Evolutionary conservation across 2,329 filamentous ascomycete species (phyloP).

Genomic region (Drechslera avenae): DNA sequence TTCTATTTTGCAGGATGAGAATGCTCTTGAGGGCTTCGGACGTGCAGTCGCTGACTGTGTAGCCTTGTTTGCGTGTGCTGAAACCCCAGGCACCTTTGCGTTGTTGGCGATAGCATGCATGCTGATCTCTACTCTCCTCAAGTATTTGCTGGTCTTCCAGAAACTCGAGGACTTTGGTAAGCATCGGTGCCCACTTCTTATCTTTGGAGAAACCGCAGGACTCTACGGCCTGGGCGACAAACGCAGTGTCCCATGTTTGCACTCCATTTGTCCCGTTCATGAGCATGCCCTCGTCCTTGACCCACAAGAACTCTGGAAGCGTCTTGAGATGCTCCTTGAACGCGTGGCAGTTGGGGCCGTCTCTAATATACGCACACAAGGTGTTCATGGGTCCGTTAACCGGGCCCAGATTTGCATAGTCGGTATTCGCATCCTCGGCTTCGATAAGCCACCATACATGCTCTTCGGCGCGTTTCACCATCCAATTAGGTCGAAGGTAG

Average conservation of each 20-base stretch:
- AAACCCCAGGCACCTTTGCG: slow-evolving; percentile 96
- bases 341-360: slow-evolving; percentile 74
- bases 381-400: slow-evolving; percentile 92
- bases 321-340: slow-evolving; percentile 80
- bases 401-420: slow-evolving; percentile 82
- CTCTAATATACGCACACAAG: slow-evolving; percentile 81
- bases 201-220: slow-evolving; percentile 80
- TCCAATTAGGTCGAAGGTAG: slow-evolving; percentile 68
- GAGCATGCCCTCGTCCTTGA: slow-evolving; percentile 90
- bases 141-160: slow-evolving; percentile 90
- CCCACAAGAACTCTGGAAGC: slow-evolving; percentile 85
- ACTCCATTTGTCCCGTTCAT: slow-evolving; percentile 98
- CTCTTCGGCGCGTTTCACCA: slow-evolving; percentile 75
- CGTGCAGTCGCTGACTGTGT: slow-evolving; percentile 93
- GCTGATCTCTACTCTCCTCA: slow-evolving; percentile 78
- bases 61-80: slow-evolving; percentile 89
- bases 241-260: slow-evolving; percentile 95
- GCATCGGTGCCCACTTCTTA: slow-evolving; percentile 79
- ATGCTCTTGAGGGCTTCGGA: slow-evolving; percentile 88
- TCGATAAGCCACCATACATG: slow-evolving; percentile 84
- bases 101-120: slow-evolving; percentile 83
- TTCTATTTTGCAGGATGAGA: slow-evolving; percentile 79
- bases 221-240: slow-evolving; percentile 80
- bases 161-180: slow-evolving; percentile 80
- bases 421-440: slow-evolving; percentile 92